Base-by-base conservation (phyloP, 345 rosid genomes). In the Populus euphratica region DNA sequence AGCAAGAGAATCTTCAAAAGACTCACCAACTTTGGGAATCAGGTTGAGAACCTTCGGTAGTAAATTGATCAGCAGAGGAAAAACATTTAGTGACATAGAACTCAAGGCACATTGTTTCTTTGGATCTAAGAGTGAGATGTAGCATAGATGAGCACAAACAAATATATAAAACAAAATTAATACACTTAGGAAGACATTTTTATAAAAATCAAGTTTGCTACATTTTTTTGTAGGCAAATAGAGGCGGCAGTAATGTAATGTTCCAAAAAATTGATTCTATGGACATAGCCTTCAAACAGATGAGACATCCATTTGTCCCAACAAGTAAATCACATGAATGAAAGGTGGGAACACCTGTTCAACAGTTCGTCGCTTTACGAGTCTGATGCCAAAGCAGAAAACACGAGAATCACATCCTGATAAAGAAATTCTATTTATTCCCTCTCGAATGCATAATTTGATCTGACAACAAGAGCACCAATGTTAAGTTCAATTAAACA, bases 1-100 rank as follows among this genome's bases (percentile, higher is more conserved):
- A 29, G 81, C 75, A 59, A 85, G 76, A 7, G 86, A 81, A 69
- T 82, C 86, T 59, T 80, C 79, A 56, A 85, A 78, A 68, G 11
- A 49, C 70, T 83, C 86, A 52, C 88, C 88, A 41, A 74, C 86
- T 39, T 76, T 83, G n/a, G 84, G 86, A 49, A 85, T 81, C 69
- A 80, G 50, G 72, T 43, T 70, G 49, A 82, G 76, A 77, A 85
- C 75, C 85, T 85, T 56, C 50, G 31, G 8, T 29, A 62, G 44
- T 36, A 68, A 69, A 70, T 69, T 47, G 54, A 50, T 38, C 49
- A 66, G 43, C 20, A 4, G 49, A 70, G 11, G 47, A 59, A 66
- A 39, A 63, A 35, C 38, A 62, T 14, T 63, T 7, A 72, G 47
- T 9, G 68, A 43, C 36, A 63, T n/a, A 35, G 69, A 73, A 56